Evolutionary conservation across 768 basidiomycete genomes (phyloP).

Genomic region (Rickenella mellea): DNA sequence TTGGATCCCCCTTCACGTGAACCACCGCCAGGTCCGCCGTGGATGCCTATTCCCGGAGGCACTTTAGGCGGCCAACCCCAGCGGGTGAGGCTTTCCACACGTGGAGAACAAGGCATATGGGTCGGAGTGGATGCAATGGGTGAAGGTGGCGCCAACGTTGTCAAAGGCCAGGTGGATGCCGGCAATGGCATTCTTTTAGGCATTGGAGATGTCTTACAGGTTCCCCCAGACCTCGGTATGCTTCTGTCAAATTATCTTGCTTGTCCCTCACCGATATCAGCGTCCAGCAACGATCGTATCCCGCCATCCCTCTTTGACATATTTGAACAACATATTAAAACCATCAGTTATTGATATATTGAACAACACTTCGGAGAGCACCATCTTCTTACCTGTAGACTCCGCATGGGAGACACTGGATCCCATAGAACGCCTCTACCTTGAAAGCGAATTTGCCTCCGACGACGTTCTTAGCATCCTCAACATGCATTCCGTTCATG

Average conservation of each 20-base stretch:
- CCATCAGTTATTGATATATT: conserved; percentile 46
- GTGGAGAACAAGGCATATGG: conserved; percentile 34
- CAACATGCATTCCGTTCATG: conserved; percentile 63
- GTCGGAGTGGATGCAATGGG: conserved; percentile 78
- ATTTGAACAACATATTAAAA: conserved; percentile 66
- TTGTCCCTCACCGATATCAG: background rate
- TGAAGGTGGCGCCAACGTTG: conserved; percentile 57
- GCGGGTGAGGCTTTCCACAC: conserved; percentile 48
- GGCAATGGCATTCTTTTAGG: conserved; percentile 75
- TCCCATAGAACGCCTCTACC: conserved; percentile 71
- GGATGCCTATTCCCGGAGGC: conserved; percentile 79
- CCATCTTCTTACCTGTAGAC: conserved; percentile 83
- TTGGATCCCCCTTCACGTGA: conserved; percentile 53
- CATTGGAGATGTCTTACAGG: conserved; percentile 61
- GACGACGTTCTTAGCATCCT: conserved; percentile 74
- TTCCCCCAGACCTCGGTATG: conserved; percentile 70
- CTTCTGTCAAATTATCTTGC: background rate
- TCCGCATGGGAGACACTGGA: conserved; percentile 75
- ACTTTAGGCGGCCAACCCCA: conserved; percentile 77
- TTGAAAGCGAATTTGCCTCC: conserved; percentile 80
- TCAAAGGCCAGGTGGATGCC: conserved; percentile 46
- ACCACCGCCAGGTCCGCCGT: conserved; percentile 71
- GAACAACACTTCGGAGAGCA: conserved; percentile 62
- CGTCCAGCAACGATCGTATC: conserved; percentile 43
- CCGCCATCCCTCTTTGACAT: conserved; percentile 53